Percentiles rank a stretch among this genome's conserved stretches.
phyloP scores from a whole-genome alignment of 1,284 basidiomycete genomes.

The Fistulina hepatica region DNA sequence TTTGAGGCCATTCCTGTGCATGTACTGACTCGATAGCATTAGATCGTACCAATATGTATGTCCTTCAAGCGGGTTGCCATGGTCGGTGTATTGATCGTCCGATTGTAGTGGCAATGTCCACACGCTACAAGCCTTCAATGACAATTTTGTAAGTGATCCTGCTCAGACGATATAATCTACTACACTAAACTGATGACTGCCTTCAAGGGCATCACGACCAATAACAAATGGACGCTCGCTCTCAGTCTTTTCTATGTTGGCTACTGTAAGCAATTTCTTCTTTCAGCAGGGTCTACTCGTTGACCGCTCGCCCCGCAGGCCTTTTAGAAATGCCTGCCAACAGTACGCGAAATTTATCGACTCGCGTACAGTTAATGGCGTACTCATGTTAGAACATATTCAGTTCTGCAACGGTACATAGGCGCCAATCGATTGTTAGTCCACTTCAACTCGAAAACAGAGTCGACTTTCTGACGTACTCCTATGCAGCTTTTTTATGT shows the following conservation, averaged over 20 bases:
- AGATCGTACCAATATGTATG: slow-evolving; percentile 47
- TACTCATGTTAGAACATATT: background rate
- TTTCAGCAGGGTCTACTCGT: background rate
- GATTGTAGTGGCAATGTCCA: slow-evolving; percentile 40
- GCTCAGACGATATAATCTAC: background rate
- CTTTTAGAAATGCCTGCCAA: slow-evolving; percentile 48
- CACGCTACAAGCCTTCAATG: slow-evolving; percentile 38
- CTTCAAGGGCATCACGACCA: slow-evolving; percentile 22
- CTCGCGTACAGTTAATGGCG: background rate
- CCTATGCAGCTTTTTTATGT: slow-evolving; percentile 38
- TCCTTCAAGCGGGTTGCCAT: background rate
- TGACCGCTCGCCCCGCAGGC: slow-evolving; percentile 21
- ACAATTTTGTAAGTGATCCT: slow-evolving; percentile 33
- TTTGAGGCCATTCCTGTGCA: background rate
- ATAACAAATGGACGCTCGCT: slow-evolving; percentile 43
- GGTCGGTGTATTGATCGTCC: background rate
- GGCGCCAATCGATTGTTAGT: slow-evolving; percentile 45
- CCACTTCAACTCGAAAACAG: background rate
- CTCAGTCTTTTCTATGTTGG: slow-evolving; percentile 49
- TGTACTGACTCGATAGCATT: slow-evolving; percentile 1
- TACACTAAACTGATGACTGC: background rate
- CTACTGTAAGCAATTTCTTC: slow-evolving; percentile 31
- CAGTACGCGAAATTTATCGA: slow-evolving; percentile 22
- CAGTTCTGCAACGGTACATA: slow-evolving; percentile 43
- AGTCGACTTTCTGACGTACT: background rate